phyloP scores from a whole-genome alignment of 371 early-diverging fungal genomes.

The Rhizomucor miehei region DNA sequence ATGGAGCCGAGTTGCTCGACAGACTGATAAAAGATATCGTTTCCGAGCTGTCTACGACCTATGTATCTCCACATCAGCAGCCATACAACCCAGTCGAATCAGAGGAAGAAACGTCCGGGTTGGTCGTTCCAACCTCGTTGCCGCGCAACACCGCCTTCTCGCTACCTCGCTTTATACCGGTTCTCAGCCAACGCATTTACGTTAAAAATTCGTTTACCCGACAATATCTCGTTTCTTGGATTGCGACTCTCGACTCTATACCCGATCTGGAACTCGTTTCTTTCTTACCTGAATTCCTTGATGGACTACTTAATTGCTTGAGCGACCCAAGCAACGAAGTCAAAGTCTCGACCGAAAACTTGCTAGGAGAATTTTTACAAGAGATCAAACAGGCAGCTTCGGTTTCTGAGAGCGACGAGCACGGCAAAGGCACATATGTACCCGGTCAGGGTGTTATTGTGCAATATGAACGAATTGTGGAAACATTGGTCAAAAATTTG shows the following conservation, averaged over 20 bases:
- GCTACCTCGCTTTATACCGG: slow-evolving; percentile 83
- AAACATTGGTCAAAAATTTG: slow-evolving; percentile 76
- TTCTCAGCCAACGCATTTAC: slow-evolving; percentile 83
- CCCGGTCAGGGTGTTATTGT: slow-evolving; percentile 73
- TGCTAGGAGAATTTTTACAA: slow-evolving; percentile 72
- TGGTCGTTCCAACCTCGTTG: slow-evolving; percentile 20
- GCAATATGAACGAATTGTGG: slow-evolving; percentile 73
- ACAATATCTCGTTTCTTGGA: slow-evolving; percentile 90
- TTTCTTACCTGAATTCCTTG: slow-evolving; percentile 85
- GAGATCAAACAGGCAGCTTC: slow-evolving; percentile 81
- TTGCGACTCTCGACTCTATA: slow-evolving; percentile 78
- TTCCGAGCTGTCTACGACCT: slow-evolving; percentile 79
- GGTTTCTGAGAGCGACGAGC: slow-evolving; percentile 12
- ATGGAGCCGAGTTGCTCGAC: slow-evolving; percentile 86
- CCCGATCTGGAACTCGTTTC: slow-evolving; percentile 88
- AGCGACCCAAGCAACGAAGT: slow-evolving; percentile 87
- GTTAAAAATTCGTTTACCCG: slow-evolving; percentile 82
- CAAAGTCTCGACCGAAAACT: slow-evolving; percentile 59
- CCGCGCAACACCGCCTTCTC: slow-evolving; percentile 67
- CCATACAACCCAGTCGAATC: slow-evolving; percentile 30
- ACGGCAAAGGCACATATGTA: slow-evolving; percentile 53
- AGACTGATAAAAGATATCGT: slow-evolving; percentile 92
- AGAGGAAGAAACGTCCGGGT: slow-evolving; percentile 8
- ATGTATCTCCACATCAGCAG: slow-evolving; percentile 32
- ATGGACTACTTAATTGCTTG: slow-evolving; percentile 79